These are phyloP conservation scores for Trichomonas tenax DNA, from an alignment of 208 protist genomes.

Conservation along the genomic window DNA sequence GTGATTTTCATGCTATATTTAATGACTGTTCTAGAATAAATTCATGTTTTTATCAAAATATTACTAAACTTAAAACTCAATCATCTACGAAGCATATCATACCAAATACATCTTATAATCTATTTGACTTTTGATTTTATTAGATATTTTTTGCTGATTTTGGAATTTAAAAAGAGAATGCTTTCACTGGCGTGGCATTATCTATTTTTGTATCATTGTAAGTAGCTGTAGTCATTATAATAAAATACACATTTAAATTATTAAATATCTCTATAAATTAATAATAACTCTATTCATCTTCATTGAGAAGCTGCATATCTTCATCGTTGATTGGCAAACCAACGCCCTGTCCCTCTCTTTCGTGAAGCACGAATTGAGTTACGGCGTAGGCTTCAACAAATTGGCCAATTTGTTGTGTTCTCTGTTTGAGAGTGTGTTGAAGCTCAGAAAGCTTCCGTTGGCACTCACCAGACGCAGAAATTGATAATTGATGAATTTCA, in stretches of 20 bases:
- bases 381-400: background rate
- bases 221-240: too few species aligned
- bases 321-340: background rate
- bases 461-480: background rate
- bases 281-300: background rate
- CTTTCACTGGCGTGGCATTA: too few species aligned
- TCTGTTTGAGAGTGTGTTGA: background rate
- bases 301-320: background rate
- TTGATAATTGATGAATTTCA: background rate
- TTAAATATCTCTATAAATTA: background rate
- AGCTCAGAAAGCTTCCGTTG: background rate
- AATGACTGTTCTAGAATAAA: background rate
- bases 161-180: too few species aligned
- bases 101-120: too few species aligned
- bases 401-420: conserved; percentile 4
- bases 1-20: background rate
- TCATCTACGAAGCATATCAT: too few species aligned
- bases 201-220: too few species aligned
- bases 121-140: too few species aligned
- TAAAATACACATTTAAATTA: background rate
- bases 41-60: background rate
- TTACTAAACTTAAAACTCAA: too few species aligned
- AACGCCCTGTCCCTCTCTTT: background rate
- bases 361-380: background rate
- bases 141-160: too few species aligned